Evolutionary conservation across 768 basidiomycete species (phyloP).

Genomic region (Calvatia gigantea): DNA sequence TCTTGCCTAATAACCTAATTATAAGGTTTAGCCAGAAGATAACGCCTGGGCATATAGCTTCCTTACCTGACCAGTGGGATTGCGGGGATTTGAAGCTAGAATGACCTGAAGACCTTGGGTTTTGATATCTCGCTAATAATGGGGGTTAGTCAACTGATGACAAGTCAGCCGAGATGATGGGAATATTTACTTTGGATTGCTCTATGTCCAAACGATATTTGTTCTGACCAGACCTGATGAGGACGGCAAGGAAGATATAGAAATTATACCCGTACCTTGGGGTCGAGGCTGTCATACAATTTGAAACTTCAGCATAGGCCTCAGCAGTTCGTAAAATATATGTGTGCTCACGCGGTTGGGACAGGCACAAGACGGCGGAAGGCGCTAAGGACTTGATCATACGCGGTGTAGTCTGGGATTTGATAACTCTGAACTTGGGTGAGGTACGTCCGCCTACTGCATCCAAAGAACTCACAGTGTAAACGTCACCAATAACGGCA

Average conservation of each 20-base stretch:
- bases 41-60: too few species aligned
- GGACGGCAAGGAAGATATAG: constrained; percentile 23
- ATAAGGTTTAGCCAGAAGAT: not conserved
- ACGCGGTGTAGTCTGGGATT: constrained; percentile 89
- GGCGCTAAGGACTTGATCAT: constrained; percentile 78
- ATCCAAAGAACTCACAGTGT: constrained; percentile 47
- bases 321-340: not conserved
- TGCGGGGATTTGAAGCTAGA: constrained; percentile 91
- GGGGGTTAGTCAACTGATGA: constrained; percentile 10
- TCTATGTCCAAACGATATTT: constrained; percentile 79
- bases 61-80: constrained; percentile 94
- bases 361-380: constrained; percentile 91
- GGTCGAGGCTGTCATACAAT: constrained; percentile 37
- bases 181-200: constrained; percentile 60
- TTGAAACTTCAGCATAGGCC: not conserved
- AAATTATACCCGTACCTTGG: constrained; percentile 21
- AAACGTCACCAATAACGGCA: constrained; percentile 88
- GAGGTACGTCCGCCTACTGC: not conserved
- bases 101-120: constrained; percentile 84
- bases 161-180: constrained; percentile 34
- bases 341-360: constrained; percentile 68
- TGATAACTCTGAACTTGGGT: constrained; percentile 64
- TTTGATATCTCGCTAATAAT: constrained; percentile 64
- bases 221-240: constrained; percentile 27
- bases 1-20: constrained; percentile 49